Evolutionary conservation across 495 filamentous ascomycete species (phyloP).

Genomic region (Cryomyces minteri): DNA sequence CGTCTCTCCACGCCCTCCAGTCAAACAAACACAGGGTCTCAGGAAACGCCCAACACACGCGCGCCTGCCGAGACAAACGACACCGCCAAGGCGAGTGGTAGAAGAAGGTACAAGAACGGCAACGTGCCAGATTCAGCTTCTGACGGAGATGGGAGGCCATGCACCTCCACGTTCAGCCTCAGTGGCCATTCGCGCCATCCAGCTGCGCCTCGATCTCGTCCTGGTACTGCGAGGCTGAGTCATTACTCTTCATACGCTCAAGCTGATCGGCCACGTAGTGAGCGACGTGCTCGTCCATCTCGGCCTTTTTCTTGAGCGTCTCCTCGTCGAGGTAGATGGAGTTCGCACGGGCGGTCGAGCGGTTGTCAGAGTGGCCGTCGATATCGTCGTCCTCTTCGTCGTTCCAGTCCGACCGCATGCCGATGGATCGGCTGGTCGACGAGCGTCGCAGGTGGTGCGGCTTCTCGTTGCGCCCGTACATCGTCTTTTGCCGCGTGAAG

Average conservation of each 20-base stretch:
- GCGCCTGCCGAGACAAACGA: too few species aligned
- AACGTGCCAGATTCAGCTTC: too few species aligned
- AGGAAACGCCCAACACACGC: too few species aligned
- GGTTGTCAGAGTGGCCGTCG: constrained; percentile 6
- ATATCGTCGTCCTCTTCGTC: constrained; percentile 12
- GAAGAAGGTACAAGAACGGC: too few species aligned
- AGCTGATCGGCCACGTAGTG: constrained; percentile 20
- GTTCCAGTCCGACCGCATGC: constrained; percentile 61
- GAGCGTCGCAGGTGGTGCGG: constrained; percentile 50
- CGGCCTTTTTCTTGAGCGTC: constrained; percentile 12
- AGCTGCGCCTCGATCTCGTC: constrained; percentile 20
- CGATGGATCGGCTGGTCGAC: constrained; percentile 72
- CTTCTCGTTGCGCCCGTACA: constrained; percentile 14
- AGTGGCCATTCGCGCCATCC: constrained; percentile 4
- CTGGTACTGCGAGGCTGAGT: constrained; percentile 5
- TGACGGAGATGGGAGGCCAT: too few species aligned
- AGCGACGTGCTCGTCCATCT: constrained; percentile 19
- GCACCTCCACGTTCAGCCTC: too few species aligned
- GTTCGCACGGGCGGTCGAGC: constrained; percentile 3
- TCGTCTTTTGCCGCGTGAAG: constrained; percentile 32
- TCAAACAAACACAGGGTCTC: too few species aligned
- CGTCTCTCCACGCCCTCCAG: too few species aligned
- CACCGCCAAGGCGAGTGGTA: too few species aligned
- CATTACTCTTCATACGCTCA: constrained; percentile 13
- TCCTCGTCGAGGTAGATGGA: constrained; percentile 16